Evolutionary conservation across 2,329 filamentous ascomycete species (phyloP).

Genomic region (Pseudopyrenochaeta lycopersici): DNA sequence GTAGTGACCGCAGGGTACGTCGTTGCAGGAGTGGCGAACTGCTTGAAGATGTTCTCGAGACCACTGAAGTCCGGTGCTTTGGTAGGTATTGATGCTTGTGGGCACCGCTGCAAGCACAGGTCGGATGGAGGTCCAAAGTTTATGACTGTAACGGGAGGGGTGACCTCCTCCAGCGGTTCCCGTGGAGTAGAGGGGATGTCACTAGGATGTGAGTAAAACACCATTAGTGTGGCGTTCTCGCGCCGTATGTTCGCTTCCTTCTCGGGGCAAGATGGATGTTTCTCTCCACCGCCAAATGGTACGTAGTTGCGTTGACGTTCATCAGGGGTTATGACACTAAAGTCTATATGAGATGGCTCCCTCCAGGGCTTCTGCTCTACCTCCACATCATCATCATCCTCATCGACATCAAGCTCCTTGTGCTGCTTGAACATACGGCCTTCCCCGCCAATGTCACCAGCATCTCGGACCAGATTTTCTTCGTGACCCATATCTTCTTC

Average conservation of each 20-base stretch:
- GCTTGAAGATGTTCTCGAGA: conserved; percentile 41
- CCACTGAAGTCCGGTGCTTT: conserved; percentile 30
- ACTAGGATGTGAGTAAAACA: conserved; percentile 54
- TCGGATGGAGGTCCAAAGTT: conserved; percentile 52
- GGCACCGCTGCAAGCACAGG: conserved; percentile 29
- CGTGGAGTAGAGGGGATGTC: conserved; percentile 59
- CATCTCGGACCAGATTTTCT: conserved; percentile 74
- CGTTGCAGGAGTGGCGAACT: conserved; percentile 27
- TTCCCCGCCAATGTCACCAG: conserved; percentile 74
- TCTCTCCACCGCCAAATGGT: conserved; percentile 55
- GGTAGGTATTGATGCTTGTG: conserved; percentile 23
- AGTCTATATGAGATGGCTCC: conserved; percentile 52
- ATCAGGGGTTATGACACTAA: conserved; percentile 50
- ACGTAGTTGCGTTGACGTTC: conserved; percentile 56
- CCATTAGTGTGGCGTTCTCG: conserved; percentile 58
- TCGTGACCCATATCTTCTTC: conserved; percentile 74
- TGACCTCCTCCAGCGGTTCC: conserved; percentile 51
- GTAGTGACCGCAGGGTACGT: conserved; percentile 14
- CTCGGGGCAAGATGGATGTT: conserved; percentile 52
- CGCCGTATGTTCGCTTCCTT: conserved; percentile 54
- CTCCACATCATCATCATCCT: conserved; percentile 67
- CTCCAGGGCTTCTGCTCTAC: conserved; percentile 42
- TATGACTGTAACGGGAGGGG: conserved; percentile 27
- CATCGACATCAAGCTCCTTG: conserved; percentile 71
- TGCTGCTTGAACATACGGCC: conserved; percentile 63